phyloP scores from a whole-genome alignment of 441 rosid genomes.

The Pelargonium australe region DNA sequence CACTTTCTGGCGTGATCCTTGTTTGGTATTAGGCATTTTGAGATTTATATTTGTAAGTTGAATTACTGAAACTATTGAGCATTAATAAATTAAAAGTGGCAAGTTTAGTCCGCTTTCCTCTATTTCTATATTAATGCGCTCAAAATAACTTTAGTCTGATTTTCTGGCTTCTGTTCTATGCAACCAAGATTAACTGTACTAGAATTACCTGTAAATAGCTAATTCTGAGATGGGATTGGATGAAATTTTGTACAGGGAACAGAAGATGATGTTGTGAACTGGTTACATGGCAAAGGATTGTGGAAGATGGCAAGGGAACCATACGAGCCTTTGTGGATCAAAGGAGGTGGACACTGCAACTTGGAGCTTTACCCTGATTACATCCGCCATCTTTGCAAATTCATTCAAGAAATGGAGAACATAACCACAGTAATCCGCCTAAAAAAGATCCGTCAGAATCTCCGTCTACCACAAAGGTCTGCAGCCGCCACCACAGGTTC shows the following conservation, averaged over 20 bases:
- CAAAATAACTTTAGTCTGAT: too few relatives aligned
- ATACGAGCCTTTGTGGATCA: slow-evolving; percentile 89
- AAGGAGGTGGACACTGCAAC: slow-evolving; percentile 99
- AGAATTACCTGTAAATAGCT: neutral
- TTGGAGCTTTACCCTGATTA: slow-evolving; percentile 91
- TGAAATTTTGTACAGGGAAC: slow-evolving; percentile 55
- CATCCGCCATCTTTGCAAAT: slow-evolving; percentile 73
- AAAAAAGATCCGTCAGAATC: slow-evolving; percentile 54
- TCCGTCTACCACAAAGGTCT: slow-evolving; percentile 34
- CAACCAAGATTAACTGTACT: neutral
- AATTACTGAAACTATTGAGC: too few relatives aligned
- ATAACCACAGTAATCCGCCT: slow-evolving; percentile 60
- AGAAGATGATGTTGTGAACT: slow-evolving; percentile 91
- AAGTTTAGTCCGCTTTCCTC: too few relatives aligned
- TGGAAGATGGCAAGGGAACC: slow-evolving; percentile 90
- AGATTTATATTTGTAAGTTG: too few relatives aligned
- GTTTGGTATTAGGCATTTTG: too few relatives aligned
- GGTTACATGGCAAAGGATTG: slow-evolving; percentile 84
- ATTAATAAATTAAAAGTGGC: too few relatives aligned
- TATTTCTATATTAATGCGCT: too few relatives aligned
- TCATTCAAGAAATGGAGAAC: slow-evolving; percentile 83
- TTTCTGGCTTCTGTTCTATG: neutral
- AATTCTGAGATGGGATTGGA: slow-evolving; percentile 8
- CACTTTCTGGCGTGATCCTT: too few relatives aligned
- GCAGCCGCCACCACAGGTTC: slow-evolving; percentile 11